Base-by-base conservation (phyloP, 305 asterid species). In the Petunia hybrid region DNA sequence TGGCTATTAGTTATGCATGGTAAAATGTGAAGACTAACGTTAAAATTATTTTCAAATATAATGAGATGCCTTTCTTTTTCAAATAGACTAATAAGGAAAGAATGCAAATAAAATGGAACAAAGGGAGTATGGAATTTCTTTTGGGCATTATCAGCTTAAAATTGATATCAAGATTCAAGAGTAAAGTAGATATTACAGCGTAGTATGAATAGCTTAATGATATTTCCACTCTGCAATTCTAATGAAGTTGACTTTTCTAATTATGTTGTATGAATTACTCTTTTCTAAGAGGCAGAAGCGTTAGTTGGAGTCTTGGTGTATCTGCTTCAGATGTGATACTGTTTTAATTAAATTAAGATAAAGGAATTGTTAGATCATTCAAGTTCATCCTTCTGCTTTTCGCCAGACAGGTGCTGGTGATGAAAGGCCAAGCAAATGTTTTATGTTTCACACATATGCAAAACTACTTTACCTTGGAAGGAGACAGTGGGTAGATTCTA, bases 101-200 rank as follows among this genome's bases (percentile, higher is more conserved):
- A 22, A 22, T 22, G 31, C 31, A 22, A 22, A 22, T 22, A 22
- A 22, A 22, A 22, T 22, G 31, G 31, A 22, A 22, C 31, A 22
- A 22, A 22, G 31, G 31, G 31, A 22, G 31, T 70, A 70, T 10
- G 43, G 61, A 73, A 51, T 48, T 35, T 73, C 7, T 73, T 73
- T 73, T 51, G 42, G 31, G 51, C 78, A 35, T 6, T 36, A 71
- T 48, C 63, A 73, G 51, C 78, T 71, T 22, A 43, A 71, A 48
- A 12, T 22, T 35, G 63, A 51, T 51, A 73, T 12, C 78, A 73
- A 73, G 31, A 22, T 22, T 22, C 31, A 22, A 22, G 45, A 14
- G 35, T 48, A 71, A 71, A 51, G 78, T 35, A 35, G 60, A 71
- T 35, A 71, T 35, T 22, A 22, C 31, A 22, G 31, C 78, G 1